A percentile compares a stretch with the other conserved stretches of the same genome.
Conservation (phyloP, 805 yeast genomes). For the Wickerhamiella occidentalis region DNA sequence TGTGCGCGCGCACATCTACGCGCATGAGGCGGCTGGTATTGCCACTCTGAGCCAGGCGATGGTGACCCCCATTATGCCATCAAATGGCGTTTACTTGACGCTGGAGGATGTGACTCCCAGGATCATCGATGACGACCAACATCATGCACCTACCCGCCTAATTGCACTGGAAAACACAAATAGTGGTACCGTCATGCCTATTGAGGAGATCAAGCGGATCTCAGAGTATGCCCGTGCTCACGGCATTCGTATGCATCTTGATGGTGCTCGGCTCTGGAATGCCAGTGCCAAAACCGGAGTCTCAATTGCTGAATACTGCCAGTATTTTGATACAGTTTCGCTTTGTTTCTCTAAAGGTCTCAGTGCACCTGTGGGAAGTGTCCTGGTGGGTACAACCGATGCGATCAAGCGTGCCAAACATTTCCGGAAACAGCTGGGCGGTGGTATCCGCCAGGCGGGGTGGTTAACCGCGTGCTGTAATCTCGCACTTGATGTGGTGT, state of each 20-base stretch:
- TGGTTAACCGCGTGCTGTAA: constrained; percentile 68
- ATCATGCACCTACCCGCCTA: constrained; percentile 76
- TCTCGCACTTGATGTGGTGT: constrained; percentile 64
- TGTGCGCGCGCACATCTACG: constrained; percentile 68
- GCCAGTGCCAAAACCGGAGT: constrained; percentile 69
- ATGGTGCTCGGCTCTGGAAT: constrained; percentile 93
- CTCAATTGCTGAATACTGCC: constrained; percentile 56
- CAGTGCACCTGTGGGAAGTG: constrained; percentile 90
- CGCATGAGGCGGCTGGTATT: constrained; percentile 83
- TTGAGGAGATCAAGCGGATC: constrained; percentile 63
- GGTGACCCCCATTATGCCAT: constrained; percentile 73
- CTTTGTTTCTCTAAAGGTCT: constrained; percentile 79
- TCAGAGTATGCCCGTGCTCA: constrained; percentile 54
- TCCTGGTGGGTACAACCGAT: constrained; percentile 54
- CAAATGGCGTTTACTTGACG: constrained; percentile 63
- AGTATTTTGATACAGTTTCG: constrained; percentile 76
- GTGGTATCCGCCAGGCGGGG: constrained; percentile 86
- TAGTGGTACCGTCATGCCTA: constrained; percentile 70
- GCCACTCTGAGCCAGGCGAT: constrained; percentile 84
- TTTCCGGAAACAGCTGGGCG: constrained; percentile 85
- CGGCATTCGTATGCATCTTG: constrained; percentile 60
- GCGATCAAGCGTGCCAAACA: constrained; percentile 64
- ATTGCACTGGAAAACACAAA: constrained; percentile 80
- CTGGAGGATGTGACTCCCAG: constrained; percentile 61
- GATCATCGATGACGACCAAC: constrained; percentile 68